Percentiles rank a stretch among this genome's conserved stretches.
Conservation (phyloP, 2,329 filamentous ascomycete species). For the Phialophora macrospora region DNA sequence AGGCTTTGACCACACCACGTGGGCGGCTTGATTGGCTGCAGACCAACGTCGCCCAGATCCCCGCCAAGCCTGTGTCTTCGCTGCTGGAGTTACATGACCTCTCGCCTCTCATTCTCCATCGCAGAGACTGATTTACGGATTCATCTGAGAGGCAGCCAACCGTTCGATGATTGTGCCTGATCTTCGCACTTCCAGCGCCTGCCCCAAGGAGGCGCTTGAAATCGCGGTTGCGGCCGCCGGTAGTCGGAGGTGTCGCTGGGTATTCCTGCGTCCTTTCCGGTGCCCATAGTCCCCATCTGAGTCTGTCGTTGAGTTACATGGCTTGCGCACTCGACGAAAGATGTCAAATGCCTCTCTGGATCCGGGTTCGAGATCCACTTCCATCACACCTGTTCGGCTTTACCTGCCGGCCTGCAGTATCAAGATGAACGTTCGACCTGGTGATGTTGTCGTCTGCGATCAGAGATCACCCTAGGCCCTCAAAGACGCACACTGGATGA, state of each 20-base stretch:
- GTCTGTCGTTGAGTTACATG: background rate
- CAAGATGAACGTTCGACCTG: background rate
- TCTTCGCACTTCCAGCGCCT: background rate
- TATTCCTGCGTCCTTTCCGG: background rate
- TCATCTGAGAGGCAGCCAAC: background rate
- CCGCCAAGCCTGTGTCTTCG: conserved; percentile 6
- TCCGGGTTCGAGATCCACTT: background rate
- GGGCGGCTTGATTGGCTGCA: conserved; percentile 27
- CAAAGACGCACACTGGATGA: background rate
- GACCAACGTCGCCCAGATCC: conserved; percentile 19
- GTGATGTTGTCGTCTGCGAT: background rate
- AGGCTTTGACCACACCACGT: conserved; percentile 19
- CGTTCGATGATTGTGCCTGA: background rate
- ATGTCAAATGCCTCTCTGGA: background rate
- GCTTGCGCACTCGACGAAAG: background rate
- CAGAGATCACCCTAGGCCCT: background rate
- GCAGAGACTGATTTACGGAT: background rate
- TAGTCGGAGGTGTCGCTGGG: background rate
- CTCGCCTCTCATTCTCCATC: background rate
- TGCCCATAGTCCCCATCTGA: background rate
- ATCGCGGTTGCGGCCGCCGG: background rate
- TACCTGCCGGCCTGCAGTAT: background rate
- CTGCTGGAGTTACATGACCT: conserved; percentile 12
- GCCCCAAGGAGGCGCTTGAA: background rate
- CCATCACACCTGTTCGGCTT: background rate